Percentiles rank a stretch among this genome's conserved stretches.
These are phyloP conservation scores for Arabis hirsuta DNA, from an alignment of 345 rosid genomes.

Conservation along the genomic window DNA sequence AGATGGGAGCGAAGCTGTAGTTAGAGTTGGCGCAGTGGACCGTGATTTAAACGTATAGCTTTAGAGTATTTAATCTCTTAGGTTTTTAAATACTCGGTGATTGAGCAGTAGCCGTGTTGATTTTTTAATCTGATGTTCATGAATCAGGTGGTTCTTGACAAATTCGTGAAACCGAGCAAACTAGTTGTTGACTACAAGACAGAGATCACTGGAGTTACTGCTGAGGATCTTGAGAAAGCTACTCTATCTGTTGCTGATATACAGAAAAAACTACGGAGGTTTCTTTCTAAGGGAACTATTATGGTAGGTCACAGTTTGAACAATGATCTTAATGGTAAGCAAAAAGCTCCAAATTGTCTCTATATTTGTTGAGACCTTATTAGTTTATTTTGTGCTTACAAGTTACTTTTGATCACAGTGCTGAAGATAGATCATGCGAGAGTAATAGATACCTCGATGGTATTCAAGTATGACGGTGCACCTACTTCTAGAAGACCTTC, in stretches of 20 bases:
- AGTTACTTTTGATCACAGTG: slow-evolving; percentile 53
- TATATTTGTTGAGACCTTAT: slow-evolving; percentile 8
- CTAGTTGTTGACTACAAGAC: slow-evolving; percentile 71
- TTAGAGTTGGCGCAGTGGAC: slow-evolving; percentile 77
- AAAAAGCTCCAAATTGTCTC: neutral
- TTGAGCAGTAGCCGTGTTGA: neutral
- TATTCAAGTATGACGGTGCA: slow-evolving; percentile 59
- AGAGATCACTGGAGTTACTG: slow-evolving; percentile 78
- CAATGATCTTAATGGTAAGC: slow-evolving; percentile 76
- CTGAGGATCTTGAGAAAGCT: slow-evolving; percentile 66
- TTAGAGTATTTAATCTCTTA: neutral
- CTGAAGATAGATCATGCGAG: slow-evolving; percentile 83
- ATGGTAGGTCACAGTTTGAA: slow-evolving; percentile 83
- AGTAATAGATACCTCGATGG: slow-evolving; percentile 79
- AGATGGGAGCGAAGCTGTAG: slow-evolving; percentile 92
- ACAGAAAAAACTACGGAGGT: slow-evolving; percentile 77
- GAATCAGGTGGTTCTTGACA: slow-evolving; percentile 78
- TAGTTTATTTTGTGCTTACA: slow-evolving; percentile 9
- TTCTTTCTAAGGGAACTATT: slow-evolving; percentile 65
- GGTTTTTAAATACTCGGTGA: neutral
- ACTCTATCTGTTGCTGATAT: slow-evolving; percentile 68
- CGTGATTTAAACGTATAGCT: slow-evolving; percentile 64
- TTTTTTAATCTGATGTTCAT: slow-evolving; percentile 3
- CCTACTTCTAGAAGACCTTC: slow-evolving; percentile 54
- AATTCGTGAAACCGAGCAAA: slow-evolving; percentile 70